Evolutionary conservation across 495 filamentous ascomycete genomes (phyloP).

Genomic region (Tuber umbilicatum): DNA sequence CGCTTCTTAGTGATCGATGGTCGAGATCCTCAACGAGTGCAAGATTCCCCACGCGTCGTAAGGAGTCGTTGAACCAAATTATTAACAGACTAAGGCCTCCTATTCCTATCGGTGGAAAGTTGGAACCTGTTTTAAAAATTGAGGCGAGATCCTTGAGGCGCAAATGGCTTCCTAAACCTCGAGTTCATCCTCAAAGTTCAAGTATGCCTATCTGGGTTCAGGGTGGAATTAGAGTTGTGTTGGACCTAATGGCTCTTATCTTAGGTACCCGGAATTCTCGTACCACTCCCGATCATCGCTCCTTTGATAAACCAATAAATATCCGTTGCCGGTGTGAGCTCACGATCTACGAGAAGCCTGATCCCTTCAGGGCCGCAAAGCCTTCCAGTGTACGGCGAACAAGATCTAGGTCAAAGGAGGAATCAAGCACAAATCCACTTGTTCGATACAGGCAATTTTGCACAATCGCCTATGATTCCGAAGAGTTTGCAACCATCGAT

Average conservation of each 20-base stretch:
- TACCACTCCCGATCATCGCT: background rate
- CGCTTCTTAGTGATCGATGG: slow-evolving; percentile 4
- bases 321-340: slow-evolving; percentile 37
- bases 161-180: slow-evolving; percentile 23
- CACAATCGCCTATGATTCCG: slow-evolving; percentile 32
- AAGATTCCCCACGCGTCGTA: slow-evolving; percentile 20
- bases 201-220: background rate
- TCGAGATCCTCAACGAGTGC: slow-evolving; percentile 27
- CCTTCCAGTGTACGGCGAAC: background rate
- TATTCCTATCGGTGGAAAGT: slow-evolving; percentile 23
- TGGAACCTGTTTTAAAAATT: slow-evolving; percentile 37
- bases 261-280: background rate
- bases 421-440: slow-evolving; percentile 20
- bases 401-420: slow-evolving; percentile 8
- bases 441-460: slow-evolving; percentile 35
- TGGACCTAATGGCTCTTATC: background rate
- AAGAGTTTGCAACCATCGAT: slow-evolving; percentile 33
- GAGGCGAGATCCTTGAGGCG: slow-evolving; percentile 30
- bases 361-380: background rate
- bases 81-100: slow-evolving; percentile 31
- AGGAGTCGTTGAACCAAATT: slow-evolving; percentile 23
- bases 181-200: background rate
- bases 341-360: slow-evolving; percentile 26
- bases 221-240: background rate
- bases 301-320: slow-evolving; percentile 2